phyloP scores from a whole-genome alignment of 2,329 filamentous ascomycete species.

The Tolypocladium ovalisporum region DNA sequence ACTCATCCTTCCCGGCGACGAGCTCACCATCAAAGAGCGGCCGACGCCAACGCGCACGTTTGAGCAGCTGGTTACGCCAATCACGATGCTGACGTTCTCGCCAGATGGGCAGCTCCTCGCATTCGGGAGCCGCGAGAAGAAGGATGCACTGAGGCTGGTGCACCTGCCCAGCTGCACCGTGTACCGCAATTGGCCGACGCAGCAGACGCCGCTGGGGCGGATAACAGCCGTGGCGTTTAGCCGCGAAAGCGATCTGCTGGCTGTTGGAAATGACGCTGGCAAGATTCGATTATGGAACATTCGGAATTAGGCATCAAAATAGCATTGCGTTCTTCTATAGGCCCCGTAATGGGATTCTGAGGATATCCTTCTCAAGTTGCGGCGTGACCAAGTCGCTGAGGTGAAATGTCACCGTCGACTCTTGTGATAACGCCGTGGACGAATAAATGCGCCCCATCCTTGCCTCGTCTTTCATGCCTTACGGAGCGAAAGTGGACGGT shows the following conservation, averaged over 20 bases:
- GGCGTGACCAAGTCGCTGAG: background rate
- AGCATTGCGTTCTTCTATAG: background rate
- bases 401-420: background rate
- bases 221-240: slow-evolving; percentile 66
- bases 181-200: slow-evolving; percentile 94
- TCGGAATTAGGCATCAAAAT: slow-evolving; percentile 36
- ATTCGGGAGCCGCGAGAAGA: slow-evolving; percentile 79
- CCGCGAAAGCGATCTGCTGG: slow-evolving; percentile 56
- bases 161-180: slow-evolving; percentile 89
- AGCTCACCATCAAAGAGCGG: slow-evolving; percentile 46
- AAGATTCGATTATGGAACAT: slow-evolving; percentile 91
- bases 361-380: background rate
- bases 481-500: background rate
- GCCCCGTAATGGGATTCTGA: background rate
- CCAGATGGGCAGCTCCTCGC: slow-evolving; percentile 83
- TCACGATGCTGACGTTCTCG: slow-evolving; percentile 70
- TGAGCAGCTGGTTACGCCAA: slow-evolving; percentile 80
- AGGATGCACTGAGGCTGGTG: slow-evolving; percentile 75
- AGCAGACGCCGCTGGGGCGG: slow-evolving; percentile 75
- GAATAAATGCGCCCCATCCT: background rate
- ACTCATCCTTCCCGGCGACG: slow-evolving; percentile 35
- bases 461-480: background rate
- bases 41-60: slow-evolving; percentile 65
- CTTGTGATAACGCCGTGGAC: background rate
- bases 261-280: slow-evolving; percentile 80